phyloP scores from a whole-genome alignment of 2,329 filamentous ascomycete species.

The Penicillium vulpinum region DNA sequence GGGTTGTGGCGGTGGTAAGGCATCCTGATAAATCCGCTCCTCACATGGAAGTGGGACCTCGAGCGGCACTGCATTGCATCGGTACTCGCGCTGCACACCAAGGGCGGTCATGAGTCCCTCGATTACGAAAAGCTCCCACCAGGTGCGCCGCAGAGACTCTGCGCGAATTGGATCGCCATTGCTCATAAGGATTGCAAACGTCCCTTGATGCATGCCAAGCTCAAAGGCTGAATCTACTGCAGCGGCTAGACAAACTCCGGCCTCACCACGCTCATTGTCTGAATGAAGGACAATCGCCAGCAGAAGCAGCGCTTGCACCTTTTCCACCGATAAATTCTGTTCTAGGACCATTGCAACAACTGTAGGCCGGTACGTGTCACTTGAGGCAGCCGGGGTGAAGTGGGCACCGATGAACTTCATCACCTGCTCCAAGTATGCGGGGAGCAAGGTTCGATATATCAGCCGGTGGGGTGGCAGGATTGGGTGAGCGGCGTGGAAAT shows the following conservation, averaged over 20 bases:
- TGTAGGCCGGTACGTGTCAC: slow-evolving; percentile 45
- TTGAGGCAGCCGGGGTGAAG: slow-evolving; percentile 50
- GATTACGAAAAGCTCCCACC: slow-evolving; percentile 83
- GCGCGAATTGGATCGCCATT: slow-evolving; percentile 67
- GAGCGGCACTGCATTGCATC: slow-evolving; percentile 66
- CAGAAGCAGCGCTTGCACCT: slow-evolving; percentile 76
- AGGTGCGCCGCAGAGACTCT: slow-evolving; percentile 83
- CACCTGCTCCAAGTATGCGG: slow-evolving; percentile 53
- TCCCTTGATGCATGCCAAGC: slow-evolving; percentile 70
- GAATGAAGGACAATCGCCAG: slow-evolving; percentile 77
- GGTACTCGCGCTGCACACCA: slow-evolving; percentile 51
- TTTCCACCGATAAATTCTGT: slow-evolving; percentile 55
- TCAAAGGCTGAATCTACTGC: slow-evolving; percentile 72
- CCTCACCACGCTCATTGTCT: slow-evolving; percentile 68
- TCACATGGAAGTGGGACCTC: slow-evolving; percentile 79
- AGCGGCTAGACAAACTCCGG: slow-evolving; percentile 65
- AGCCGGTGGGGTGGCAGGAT: slow-evolving; percentile 54
- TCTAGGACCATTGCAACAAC: slow-evolving; percentile 34
- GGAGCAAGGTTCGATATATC: slow-evolving; percentile 40
- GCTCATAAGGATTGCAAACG: slow-evolving; percentile 66
- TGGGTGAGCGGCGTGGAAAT: slow-evolving; percentile 58
- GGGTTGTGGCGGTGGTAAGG: slow-evolving; percentile 58
- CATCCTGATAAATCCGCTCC: slow-evolving; percentile 61
- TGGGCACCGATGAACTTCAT: slow-evolving; percentile 59
- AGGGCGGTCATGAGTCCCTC: slow-evolving; percentile 84